Base-by-base conservation (phyloP, 345 rosid genomes). In the Hypericum androsaemum region DNA sequence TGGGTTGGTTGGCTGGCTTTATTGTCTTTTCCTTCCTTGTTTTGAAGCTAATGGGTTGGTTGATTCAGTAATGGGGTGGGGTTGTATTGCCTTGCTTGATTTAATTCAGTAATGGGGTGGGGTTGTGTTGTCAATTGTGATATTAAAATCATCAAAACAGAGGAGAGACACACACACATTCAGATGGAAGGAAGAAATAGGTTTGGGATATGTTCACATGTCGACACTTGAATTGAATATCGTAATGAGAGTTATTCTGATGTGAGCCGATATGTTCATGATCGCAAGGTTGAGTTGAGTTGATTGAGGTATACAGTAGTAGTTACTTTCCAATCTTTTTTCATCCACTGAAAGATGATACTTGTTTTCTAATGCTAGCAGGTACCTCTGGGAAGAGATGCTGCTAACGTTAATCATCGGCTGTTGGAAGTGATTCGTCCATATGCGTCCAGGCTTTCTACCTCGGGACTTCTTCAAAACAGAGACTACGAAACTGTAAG, bases 311-410 rank as follows among this genome's bases (percentile, higher is more conserved):
- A 70, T 64, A 62, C 60, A 36, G 56, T 64, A n/a, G n/a, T n/a
- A 44, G 51, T 67, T 53, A 54, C 35, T 48, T 41, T 59, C 12
- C 37, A n/a, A n/a, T n/a, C 60, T 74, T n/a, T n/a, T 6, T 11
- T 45, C 37, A 17, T 36, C 12, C 13, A 14, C 45, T 36, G 13
- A 38, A 36, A 14, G 32, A 45, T 56, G 54, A 58, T 41, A 37
- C 10, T 22, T 50, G 50, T 50, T 9, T 60, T 64, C 43, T 58
- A 7, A 56, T 65, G 46, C 64, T 73, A 39, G 64, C 71, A 90
- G 98, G 98, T 90, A 70, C 69, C 87, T 45, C 61, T 87, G 73
- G 98, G 98, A n/a, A 54, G 77, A 71, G 92, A 87, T 59, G 96
- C 94, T 49, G 64, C 54, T 59, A 86, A 82, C 65, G 65, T 90